phyloP scores from a whole-genome alignment of 768 basidiomycete species.

The Hirschioporus abietinus region DNA sequence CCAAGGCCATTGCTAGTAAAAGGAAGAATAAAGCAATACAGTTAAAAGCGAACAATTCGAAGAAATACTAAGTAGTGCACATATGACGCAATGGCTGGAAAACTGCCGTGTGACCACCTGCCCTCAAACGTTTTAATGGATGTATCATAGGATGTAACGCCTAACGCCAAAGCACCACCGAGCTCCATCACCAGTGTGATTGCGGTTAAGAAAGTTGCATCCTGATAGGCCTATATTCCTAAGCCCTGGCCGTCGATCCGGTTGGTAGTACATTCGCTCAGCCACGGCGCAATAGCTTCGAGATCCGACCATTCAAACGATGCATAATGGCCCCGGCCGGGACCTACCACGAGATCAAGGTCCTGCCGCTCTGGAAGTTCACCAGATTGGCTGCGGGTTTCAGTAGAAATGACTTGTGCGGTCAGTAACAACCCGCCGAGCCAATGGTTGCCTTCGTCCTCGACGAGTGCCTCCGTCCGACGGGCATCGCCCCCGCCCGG shows the following conservation, averaged over 20 bases:
- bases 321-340: constrained; percentile 54
- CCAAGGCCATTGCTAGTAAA: not conserved
- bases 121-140: not conserved
- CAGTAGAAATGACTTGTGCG: constrained; percentile 48
- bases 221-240: constrained; percentile 35
- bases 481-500: constrained; percentile 63
- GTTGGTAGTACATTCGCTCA: constrained; percentile 58
- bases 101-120: not conserved
- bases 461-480: constrained; percentile 47
- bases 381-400: constrained; percentile 31
- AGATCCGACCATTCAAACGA: constrained; percentile 71
- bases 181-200: not conserved
- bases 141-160: not conserved
- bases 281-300: constrained; percentile 72
- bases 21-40: not conserved
- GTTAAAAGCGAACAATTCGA: not conserved
- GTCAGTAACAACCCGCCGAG: constrained; percentile 69
- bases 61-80: not conserved
- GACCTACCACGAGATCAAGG: constrained; percentile 40
- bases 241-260: constrained; percentile 70
- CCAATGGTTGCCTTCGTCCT: constrained; percentile 64
- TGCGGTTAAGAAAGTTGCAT: not conserved
- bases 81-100: not conserved
- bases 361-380: constrained; percentile 38
- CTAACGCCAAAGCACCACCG: not conserved